Evolutionary conservation across 2,329 filamentous ascomycete species (phyloP).

Genomic region (Botrytis fragariae): DNA sequence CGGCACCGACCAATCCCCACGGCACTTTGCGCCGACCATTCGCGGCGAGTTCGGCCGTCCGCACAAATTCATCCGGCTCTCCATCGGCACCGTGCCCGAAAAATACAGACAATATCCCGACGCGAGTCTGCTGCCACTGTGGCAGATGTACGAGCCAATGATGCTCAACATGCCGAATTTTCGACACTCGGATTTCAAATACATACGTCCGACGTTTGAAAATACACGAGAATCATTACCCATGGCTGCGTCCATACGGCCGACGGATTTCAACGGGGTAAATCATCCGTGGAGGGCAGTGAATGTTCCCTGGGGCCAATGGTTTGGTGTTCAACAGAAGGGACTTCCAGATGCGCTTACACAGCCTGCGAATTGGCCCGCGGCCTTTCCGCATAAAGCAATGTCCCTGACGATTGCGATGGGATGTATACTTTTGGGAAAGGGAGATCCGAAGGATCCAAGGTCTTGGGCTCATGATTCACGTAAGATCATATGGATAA

Average conservation of each 20-base stretch:
- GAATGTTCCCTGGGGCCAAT: neutral
- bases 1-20: neutral
- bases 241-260: neutral
- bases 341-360: neutral
- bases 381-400: rapidly evolving
- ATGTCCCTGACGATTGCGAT: neutral
- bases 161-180: neutral
- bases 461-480: neutral
- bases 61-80: conserved; percentile 6
- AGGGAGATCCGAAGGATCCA: neutral
- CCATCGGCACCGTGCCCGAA: neutral
- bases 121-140: neutral
- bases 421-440: neutral
- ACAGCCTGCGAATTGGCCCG: neutral
- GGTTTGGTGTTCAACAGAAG: rapidly evolving
- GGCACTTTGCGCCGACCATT: neutral
- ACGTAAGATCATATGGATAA: neutral
- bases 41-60: neutral
- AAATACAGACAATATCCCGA: neutral
- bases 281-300: conserved; percentile 9
- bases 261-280: neutral
- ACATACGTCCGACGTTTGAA: neutral
- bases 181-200: neutral
- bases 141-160: conserved; percentile 13
- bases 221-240: neutral